Conservation (phyloP, 768 basidiomycete species). For the Goffeauzyma gilvescens region DNA sequence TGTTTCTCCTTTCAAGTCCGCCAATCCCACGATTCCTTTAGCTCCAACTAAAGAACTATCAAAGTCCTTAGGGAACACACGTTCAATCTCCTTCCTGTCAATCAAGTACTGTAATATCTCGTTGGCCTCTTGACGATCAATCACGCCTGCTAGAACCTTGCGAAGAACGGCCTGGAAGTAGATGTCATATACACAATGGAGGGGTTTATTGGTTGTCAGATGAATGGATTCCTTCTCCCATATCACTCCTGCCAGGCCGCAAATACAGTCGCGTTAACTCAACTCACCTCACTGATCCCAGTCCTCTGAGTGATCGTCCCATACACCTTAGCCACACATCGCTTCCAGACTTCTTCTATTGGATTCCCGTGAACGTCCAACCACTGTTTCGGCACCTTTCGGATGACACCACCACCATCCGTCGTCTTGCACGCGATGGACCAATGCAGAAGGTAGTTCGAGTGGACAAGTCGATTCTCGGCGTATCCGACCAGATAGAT, state of each 20-base stretch:
- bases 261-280: no score
- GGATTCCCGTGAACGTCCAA: conserved; percentile 18
- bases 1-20: not conserved
- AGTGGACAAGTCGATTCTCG: no score
- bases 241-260: conserved; percentile 2
- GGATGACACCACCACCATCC: no score
- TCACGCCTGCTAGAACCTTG: not conserved
- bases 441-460: no score
- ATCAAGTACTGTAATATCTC: conserved; percentile 19
- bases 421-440: no score
- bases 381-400: conserved; percentile 25
- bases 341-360: conserved; percentile 13
- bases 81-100: not conserved
- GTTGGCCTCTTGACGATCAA: conserved; percentile 22
- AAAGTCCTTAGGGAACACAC: not conserved
- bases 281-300: conserved; percentile 23
- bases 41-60: not conserved
- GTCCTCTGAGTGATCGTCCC: conserved; percentile 14
- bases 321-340: conserved; percentile 8
- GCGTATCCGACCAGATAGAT: no score
- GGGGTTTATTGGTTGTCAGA: no score
- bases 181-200: no score
- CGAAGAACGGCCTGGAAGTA: conserved; percentile 15
- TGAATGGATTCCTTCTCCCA: no score
- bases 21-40: not conserved